Base-by-base conservation (phyloP, 1,139 yeast species). In the Hansenula lynferdii region DNA sequence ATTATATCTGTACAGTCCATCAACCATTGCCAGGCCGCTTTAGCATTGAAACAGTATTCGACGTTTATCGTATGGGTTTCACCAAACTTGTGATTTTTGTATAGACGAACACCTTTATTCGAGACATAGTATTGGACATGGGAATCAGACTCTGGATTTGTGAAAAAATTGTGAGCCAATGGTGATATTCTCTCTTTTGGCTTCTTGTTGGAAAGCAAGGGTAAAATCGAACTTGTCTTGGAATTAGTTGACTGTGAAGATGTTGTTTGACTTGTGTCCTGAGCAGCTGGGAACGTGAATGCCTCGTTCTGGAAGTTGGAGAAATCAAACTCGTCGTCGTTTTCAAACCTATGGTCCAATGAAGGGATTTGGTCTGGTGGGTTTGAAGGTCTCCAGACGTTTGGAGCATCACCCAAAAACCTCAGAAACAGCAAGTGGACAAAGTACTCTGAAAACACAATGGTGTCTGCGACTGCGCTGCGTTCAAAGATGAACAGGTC, bases 71-170 rank as follows among this genome's bases (percentile, higher is more conserved):
- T n/a, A 12, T 22, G 49, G 9, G 57, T 47, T 5, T 44, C 43
- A 6, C 56, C 60, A 40, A 76, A 64, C 0, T 48, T 44, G 39
- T 69, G 69, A 28, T 72, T 57, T 32, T 66, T 56, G 47, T 75
- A 74, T 4, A 85, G 53, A 20, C 96, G 62, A 2, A 86, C 71
- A 1, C 96, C 96, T 4, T 62, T 62, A n/a, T 66, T 51, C 0
- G 92, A 77, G 2, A 74, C 77, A 53, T 81, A 89, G 56, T 89
- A 89, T 56, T 90, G 97, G 11, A 76, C 59, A 53, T 81, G 84
- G 0, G 95, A 69, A 46, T 85, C 94, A 0, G 95, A 85, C 54
- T 85, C 94, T 0, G 97, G 97, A 50, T 90, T 89, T 10, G 92
- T 80, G 60, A 86, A 87, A 54, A 75, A 86, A 35, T 77, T 70